These are phyloP conservation scores for Pseudozyma sp. DNA, from an alignment of 1,284 basidiomycete genomes.

Conservation along the genomic window DNA sequence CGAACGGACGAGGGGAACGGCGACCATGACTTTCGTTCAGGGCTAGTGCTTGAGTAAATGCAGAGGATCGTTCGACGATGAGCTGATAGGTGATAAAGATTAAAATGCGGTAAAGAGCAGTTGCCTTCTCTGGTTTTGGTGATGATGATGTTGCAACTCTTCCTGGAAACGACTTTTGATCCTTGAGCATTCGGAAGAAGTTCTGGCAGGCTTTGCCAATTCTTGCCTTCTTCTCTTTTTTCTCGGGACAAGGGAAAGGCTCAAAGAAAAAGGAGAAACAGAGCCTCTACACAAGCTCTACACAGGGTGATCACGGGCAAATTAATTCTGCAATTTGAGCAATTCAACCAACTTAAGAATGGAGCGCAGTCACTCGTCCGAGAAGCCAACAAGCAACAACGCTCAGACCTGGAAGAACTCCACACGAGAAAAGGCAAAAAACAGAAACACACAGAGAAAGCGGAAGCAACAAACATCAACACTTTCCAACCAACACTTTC, in stretches of 20 bases:
- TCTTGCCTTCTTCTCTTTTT: conserved; percentile 9
- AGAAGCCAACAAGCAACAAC: conserved; percentile 13
- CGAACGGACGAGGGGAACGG: conserved; percentile 29
- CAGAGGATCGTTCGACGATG: neutral
- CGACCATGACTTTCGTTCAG: conserved; percentile 22
- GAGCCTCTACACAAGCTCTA: too few species aligned
- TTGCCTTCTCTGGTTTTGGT: neutral
- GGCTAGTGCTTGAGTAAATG: neutral
- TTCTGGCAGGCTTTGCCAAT: conserved; percentile 13
- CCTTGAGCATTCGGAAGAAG: conserved; percentile 6
- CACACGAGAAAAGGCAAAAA: conserved; percentile 12
- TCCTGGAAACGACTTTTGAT: neutral
- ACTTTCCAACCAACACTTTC: conserved; percentile 2
- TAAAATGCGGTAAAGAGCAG: neutral
- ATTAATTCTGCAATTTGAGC: neutral
- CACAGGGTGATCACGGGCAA: conserved; percentile 16
- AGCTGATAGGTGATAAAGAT: neutral
- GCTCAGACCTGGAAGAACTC: conserved; percentile 7
- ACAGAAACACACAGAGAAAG: neutral
- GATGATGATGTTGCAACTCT: neutral
- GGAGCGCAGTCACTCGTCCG: conserved; percentile 14
- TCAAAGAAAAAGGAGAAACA: neutral
- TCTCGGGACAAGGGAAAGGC: conserved; percentile 30
- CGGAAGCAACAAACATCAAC: conserved; percentile 11
- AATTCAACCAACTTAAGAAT: neutral